Percentiles rank a stretch among this genome's conserved stretches.
Conservation (phyloP, 129 eudicot species). For the Tagetes erecta region DNA sequence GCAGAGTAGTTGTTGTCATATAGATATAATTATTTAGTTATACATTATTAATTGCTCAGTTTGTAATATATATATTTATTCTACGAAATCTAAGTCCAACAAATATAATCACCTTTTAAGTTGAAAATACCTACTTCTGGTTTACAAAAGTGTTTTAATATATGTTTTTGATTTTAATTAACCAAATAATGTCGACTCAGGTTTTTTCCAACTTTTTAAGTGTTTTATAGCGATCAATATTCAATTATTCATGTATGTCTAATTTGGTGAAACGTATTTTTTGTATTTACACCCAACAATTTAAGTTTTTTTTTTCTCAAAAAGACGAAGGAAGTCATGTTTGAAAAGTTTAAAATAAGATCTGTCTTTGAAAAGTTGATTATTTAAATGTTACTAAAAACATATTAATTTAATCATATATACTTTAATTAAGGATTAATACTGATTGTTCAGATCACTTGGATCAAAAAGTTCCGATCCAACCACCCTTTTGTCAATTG, state of each 20-base stretch:
- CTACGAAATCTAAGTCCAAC: neutral
- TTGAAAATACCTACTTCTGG: neutral
- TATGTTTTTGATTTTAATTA: neutral
- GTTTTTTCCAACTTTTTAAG: neutral
- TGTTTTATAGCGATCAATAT: neutral
- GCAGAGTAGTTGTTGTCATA: neutral
- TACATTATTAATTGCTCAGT: no score
- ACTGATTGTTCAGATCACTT: constrained; percentile 11
- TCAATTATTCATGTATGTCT: neutral
- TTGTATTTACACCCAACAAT: neutral
- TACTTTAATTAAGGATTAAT: neutral
- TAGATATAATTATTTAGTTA: neutral
- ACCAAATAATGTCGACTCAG: no score
- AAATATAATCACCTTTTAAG: neutral
- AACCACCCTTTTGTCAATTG: constrained; percentile 22
- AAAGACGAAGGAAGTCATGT: neutral
- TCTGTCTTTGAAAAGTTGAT: no score
- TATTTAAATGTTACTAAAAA: no score
- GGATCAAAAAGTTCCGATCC: constrained; percentile 29
- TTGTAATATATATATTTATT: neutral
- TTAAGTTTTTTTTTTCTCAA: neutral
- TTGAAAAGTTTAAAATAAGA: neutral
- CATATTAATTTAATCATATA: no score
- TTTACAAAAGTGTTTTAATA: neutral
- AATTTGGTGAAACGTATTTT: neutral